Conservation (phyloP, 2,329 filamentous ascomycete species). For the Aspergillus pseudotamarii region DNA sequence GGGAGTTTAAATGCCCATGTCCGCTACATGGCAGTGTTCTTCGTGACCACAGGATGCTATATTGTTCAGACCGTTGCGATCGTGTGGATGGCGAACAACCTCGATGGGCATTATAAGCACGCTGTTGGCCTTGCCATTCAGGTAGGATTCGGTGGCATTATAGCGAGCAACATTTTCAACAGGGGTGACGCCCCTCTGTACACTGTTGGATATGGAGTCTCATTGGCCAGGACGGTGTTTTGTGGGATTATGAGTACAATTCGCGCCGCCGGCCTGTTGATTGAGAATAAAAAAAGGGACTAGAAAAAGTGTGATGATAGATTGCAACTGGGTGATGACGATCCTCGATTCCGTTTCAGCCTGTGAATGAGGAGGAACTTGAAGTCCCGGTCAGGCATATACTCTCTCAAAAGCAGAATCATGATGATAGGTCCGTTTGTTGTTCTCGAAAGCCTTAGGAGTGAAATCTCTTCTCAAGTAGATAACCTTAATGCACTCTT, state of each 20-base stretch:
- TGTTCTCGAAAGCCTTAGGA: neutral
- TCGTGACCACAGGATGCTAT: slow-evolving; percentile 26
- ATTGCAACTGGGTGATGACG: slow-evolving; percentile 33
- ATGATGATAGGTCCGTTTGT: neutral
- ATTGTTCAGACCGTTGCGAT: slow-evolving; percentile 37
- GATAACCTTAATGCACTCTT: neutral
- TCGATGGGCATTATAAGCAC: slow-evolving; percentile 42
- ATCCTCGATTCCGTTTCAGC: slow-evolving; percentile 38
- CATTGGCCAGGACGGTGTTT: slow-evolving; percentile 34
- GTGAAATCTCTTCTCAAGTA: neutral
- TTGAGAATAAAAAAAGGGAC: slow-evolving; percentile 35
- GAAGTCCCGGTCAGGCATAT: neutral
- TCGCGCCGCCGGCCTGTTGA: slow-evolving; percentile 27
- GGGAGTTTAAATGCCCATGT: slow-evolving; percentile 26
- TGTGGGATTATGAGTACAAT: slow-evolving; percentile 29
- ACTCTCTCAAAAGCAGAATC: neutral
- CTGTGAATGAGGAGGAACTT: slow-evolving; percentile 20
- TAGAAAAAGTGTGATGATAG: slow-evolving; percentile 28
- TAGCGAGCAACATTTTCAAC: slow-evolving; percentile 45
- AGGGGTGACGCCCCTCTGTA: slow-evolving; percentile 39
- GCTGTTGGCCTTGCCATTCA: too few relatives aligned
- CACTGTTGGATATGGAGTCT: slow-evolving; percentile 41
- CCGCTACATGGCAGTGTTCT: slow-evolving; percentile 29
- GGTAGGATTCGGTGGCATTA: too few relatives aligned
- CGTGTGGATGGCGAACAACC: slow-evolving; percentile 43